These are phyloP conservation scores for Aschersonia sp. DNA, from an alignment of 2,329 filamentous ascomycete genomes.

Conservation along the genomic window DNA sequence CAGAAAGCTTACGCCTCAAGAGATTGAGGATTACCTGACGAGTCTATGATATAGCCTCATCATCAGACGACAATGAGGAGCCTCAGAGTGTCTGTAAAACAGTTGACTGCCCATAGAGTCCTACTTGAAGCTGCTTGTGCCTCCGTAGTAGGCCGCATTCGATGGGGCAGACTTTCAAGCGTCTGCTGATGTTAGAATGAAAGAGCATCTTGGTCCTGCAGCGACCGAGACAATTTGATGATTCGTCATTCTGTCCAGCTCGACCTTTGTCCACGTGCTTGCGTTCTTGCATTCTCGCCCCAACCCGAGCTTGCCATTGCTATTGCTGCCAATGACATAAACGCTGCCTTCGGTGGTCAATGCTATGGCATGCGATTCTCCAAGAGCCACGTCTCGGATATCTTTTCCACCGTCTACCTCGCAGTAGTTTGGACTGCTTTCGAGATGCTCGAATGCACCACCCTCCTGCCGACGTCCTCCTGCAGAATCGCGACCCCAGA, in stretches of 20 bases:
- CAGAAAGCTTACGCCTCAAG: conserved; percentile 88
- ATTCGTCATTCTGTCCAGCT: conserved; percentile 12
- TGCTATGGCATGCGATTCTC: conserved; percentile 42
- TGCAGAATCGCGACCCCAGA: conserved; percentile 34
- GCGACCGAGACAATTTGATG: conserved; percentile 24
- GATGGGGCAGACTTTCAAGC: background rate
- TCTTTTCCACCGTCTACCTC: conserved; percentile 33
- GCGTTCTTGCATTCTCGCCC: conserved; percentile 6
- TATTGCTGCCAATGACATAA: conserved; percentile 41
- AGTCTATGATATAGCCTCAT: conserved; percentile 56
- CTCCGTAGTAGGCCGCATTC: too few species aligned
- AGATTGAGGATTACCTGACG: conserved; percentile 98
- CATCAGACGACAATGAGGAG: conserved; percentile 9
- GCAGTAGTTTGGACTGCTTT: conserved; percentile 24
- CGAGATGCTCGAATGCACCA: conserved; percentile 15
- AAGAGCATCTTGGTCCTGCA: conserved; percentile 34
- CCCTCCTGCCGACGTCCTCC: conserved; percentile 8
- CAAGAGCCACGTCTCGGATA: conserved; percentile 41
- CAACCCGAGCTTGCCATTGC: conserved; percentile 45
- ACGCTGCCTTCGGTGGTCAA: conserved; percentile 33
- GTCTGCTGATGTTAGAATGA: conserved; percentile 23
- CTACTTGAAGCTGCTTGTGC: too few species aligned
- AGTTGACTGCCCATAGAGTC: too few species aligned
- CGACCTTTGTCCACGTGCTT: conserved; percentile 21
- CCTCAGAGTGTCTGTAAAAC: too few species aligned